These are phyloP conservation scores for Irpex sp. DNA, from an alignment of 1,284 basidiomycete species.

Conservation along the genomic window DNA sequence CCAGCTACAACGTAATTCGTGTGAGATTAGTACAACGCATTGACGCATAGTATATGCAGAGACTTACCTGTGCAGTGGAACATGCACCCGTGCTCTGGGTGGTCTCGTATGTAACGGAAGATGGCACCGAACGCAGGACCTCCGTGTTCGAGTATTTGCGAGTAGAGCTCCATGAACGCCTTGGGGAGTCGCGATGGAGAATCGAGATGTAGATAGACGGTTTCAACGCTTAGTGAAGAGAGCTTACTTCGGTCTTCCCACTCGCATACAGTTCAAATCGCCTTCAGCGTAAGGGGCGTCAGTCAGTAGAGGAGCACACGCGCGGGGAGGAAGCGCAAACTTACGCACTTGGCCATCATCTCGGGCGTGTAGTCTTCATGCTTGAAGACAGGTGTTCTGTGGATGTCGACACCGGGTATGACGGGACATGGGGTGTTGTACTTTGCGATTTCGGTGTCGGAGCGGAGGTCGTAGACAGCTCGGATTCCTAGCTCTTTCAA, in stretches of 20 bases:
- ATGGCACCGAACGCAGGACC: slow-evolving; percentile 59
- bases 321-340: slow-evolving; percentile 20
- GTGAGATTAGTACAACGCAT: not conserved
- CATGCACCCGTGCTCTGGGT: slow-evolving; percentile 54
- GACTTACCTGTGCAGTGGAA: slow-evolving; percentile 68
- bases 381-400: slow-evolving; percentile 61
- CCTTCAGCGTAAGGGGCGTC: slow-evolving; percentile 28
- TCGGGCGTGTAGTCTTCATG: slow-evolving; percentile 75
- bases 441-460: slow-evolving; percentile 70
- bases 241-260: slow-evolving; percentile 63
- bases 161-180: slow-evolving; percentile 77
- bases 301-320: slow-evolving; percentile 12
- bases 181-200: slow-evolving; percentile 19
- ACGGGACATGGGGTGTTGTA: slow-evolving; percentile 58
- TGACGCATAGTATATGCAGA: not conserved
- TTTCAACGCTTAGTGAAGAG: not conserved
- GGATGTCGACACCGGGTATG: slow-evolving; percentile 55
- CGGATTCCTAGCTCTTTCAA: slow-evolving; percentile 57
- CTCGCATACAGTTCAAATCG: slow-evolving; percentile 72
- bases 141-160: slow-evolving; percentile 71
- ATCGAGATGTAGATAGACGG: not conserved
- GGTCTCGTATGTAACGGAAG: slow-evolving; percentile 64
- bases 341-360: slow-evolving; percentile 72
- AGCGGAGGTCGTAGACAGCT: slow-evolving; percentile 67
- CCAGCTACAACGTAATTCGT: slow-evolving; percentile 37